Evolutionary conservation across 139 green algal genomes (phyloP).

Genomic region (Chlamydomonas sp.): DNA sequence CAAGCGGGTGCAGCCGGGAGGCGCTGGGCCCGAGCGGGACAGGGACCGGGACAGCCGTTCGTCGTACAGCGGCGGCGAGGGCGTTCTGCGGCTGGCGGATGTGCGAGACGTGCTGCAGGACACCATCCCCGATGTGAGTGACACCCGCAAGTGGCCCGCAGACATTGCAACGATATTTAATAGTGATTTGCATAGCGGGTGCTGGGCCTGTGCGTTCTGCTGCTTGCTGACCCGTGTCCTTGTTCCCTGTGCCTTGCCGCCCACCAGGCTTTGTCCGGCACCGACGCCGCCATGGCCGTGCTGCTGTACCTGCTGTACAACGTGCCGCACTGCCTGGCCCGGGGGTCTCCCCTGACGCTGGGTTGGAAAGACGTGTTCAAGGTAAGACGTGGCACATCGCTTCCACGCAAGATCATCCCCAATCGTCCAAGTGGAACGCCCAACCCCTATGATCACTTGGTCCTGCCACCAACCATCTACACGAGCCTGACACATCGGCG

Average conservation of each 20-base stretch:
- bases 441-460: too few relatives aligned
- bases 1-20: background rate
- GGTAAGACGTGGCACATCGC: background rate
- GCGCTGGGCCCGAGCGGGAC: background rate
- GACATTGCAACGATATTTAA: too few relatives aligned
- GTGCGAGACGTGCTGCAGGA: slow-evolving; percentile 19
- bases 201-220: too few relatives aligned
- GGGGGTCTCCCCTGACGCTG: background rate
- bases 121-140: background rate
- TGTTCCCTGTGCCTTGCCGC: background rate
- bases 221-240: background rate
- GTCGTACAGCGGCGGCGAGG: background rate
- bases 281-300: slow-evolving; percentile 20
- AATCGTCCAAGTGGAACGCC: too few relatives aligned
- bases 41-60: background rate
- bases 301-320: slow-evolving; percentile 37
- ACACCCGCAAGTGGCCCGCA: too few relatives aligned
- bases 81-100: slow-evolving; percentile 8
- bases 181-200: too few relatives aligned
- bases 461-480: too few relatives aligned
- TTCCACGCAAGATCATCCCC: too few relatives aligned
- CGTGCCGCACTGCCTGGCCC: slow-evolving; percentile 22
- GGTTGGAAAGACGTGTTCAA: slow-evolving; percentile 40
- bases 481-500: too few relatives aligned
- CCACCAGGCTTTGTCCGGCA: slow-evolving; percentile 2